Base-by-base conservation (phyloP, 1,284 basidiomycete genomes). In the Trametes hirsuta region DNA sequence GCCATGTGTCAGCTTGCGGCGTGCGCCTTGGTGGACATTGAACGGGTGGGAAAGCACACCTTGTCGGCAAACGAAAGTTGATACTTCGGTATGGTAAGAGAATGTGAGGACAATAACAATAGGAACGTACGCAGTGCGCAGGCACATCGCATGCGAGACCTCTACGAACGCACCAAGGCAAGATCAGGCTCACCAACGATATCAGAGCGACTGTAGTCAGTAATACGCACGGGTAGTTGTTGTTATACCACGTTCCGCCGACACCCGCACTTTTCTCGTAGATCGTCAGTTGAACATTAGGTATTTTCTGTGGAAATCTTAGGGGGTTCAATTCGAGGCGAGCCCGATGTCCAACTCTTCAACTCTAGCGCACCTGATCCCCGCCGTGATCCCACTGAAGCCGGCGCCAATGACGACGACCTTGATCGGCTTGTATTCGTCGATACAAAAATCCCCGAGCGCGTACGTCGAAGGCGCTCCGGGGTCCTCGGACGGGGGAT, bases 201-300 rank as follows among this genome's bases (percentile, higher is more conserved):
- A 18, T 35, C n/a, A 46, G 25, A 47, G 24, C 25, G 22, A 6
- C 6, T 5, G 18, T 12, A 47, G 18, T 18, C 2, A 4, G 10
- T 35, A 3, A 5, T 22, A 12, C 12, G 25, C 34, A 64, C 18
- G 77, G 76, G 53, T 79, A 79, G 51, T 66, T 72, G 53, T 78
- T 79, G 40, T 71, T 68, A 61, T 68, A 75, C 86, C 86, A 88
- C 1, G 84, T 81, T 3, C 86, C 86, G n/a, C 86, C 86, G 18
- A 88, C 73, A 0, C 81, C 83, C 5, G 77, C 74, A 58, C 82
- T 80, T 61, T 83, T 82, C 50, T 88, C 86, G 66, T 86, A 88
- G 15, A 87, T 81, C 1, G 77, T 79, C 5, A 88, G 67, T 24
- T 84, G 74, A 8, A 86, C 65, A 58, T 87, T 86, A 48, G 77